phyloP scores from a whole-genome alignment of 345 rosid genomes.

The Trapa incisa region DNA sequence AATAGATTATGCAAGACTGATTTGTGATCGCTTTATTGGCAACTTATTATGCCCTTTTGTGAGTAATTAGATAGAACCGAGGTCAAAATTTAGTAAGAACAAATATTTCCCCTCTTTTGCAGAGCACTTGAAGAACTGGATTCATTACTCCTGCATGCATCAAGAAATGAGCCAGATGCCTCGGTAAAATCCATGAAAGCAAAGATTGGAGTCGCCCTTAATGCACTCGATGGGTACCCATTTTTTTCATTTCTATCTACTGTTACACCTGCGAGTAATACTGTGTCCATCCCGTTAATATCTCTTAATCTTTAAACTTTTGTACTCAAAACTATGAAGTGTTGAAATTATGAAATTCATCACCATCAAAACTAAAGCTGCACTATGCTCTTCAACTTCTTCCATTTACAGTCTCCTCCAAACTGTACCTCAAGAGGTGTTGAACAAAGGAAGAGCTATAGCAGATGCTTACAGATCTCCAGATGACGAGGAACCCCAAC shows the following conservation, averaged over 20 bases:
- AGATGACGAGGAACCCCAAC: slow-evolving; percentile 19
- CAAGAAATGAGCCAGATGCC: slow-evolving; percentile 56
- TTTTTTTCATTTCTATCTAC: background rate
- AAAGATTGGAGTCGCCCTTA: slow-evolving; percentile 39
- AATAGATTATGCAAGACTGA: too few species aligned
- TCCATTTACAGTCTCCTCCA: slow-evolving; percentile 43
- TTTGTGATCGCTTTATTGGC: too few species aligned
- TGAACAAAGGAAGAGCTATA: slow-evolving; percentile 54
- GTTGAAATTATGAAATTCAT: too few species aligned
- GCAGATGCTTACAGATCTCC: slow-evolving; percentile 54
- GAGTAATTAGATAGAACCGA: background rate
- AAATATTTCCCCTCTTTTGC: background rate
- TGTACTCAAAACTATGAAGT: too few species aligned
- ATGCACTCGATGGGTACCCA: slow-evolving; percentile 48
- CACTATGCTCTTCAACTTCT: background rate
- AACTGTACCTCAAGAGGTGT: slow-evolving; percentile 54
- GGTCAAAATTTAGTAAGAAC: background rate
- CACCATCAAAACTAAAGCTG: too few species aligned
- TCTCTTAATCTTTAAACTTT: background rate
- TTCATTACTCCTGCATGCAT: slow-evolving; percentile 57
- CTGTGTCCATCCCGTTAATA: background rate
- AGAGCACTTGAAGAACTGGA: slow-evolving; percentile 75
- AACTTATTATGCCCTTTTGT: too few species aligned
- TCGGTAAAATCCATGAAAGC: slow-evolving; percentile 52
- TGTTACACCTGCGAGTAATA: background rate